Conservation (phyloP, 139 green algal species). For the Zygnema circumcarinatum region DNA sequence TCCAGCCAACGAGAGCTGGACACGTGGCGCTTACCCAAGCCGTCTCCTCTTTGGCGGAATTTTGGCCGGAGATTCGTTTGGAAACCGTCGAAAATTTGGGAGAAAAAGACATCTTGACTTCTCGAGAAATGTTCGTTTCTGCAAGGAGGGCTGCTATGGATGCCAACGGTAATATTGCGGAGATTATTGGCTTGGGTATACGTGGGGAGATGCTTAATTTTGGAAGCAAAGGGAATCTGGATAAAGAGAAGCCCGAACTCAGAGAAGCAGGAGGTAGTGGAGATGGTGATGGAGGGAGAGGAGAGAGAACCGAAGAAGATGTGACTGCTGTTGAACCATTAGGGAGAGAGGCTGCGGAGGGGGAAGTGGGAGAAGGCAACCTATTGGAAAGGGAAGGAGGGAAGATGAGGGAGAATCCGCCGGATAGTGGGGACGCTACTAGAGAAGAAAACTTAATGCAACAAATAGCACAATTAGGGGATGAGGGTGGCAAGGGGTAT, state of each 20-base stretch:
- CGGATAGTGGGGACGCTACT: too few relatives aligned
- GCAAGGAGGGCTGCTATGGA: background rate
- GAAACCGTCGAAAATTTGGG: background rate
- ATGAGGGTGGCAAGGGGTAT: too few relatives aligned
- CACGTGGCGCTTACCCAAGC: constrained; percentile 20
- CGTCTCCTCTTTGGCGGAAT: background rate
- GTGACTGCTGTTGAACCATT: background rate
- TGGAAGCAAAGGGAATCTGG: background rate
- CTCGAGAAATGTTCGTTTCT: background rate
- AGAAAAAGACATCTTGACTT: background rate
- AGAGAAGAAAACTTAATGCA: background rate
- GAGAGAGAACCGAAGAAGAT: background rate
- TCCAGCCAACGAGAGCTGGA: background rate
- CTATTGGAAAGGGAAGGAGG: background rate
- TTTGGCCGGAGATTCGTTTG: background rate
- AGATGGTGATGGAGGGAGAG: constrained; percentile 7
- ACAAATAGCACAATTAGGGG: background rate
- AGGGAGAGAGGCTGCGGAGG: background rate
- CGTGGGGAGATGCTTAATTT: background rate
- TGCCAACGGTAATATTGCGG: background rate
- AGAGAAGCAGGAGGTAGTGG: constrained; percentile 1
- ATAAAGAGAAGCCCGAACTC: background rate
- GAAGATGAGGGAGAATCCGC: background rate
- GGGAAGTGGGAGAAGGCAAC: background rate
- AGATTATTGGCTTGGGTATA: background rate